phyloP scores from a whole-genome alignment of 2,329 filamentous ascomycete species.

The Geosmithia morbida region DNA sequence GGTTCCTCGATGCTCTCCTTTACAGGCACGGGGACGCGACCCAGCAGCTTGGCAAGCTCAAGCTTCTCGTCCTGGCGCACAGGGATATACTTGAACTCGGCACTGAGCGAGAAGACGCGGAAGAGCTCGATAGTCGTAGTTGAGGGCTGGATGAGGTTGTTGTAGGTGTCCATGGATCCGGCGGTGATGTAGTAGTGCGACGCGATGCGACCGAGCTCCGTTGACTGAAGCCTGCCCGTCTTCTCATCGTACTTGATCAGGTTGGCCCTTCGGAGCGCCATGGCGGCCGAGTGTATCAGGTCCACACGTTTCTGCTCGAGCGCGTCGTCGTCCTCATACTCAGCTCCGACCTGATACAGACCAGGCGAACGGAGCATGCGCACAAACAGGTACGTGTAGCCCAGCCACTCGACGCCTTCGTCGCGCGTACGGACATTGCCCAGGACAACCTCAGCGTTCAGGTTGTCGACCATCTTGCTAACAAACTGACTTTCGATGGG shows the following conservation, averaged over 20 bases:
- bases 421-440: conserved; percentile 86
- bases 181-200: conserved; percentile 98
- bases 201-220: conserved; percentile 86
- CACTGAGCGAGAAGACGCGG: conserved; percentile 87
- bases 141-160: conserved; percentile 83
- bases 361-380: conserved; percentile 94
- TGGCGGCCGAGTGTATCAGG: conserved; percentile 84
- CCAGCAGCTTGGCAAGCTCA: conserved; percentile 81
- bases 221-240: conserved; percentile 73
- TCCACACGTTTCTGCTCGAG: conserved; percentile 97
- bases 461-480: conserved; percentile 82
- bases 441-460: conserved; percentile 92
- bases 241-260: conserved; percentile 94
- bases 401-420: conserved; percentile 97
- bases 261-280: conserved; percentile 72
- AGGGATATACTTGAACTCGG: conserved; percentile 98
- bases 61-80: conserved; percentile 96
- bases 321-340: conserved; percentile 85
- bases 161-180: conserved; percentile 94
- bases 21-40: conserved; percentile 83
- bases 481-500: conserved; percentile 96
- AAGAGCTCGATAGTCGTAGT: conserved; percentile 93
- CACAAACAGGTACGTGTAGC: conserved; percentile 95
- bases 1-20: conserved; percentile 97
- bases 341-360: conserved; percentile 86